Evolutionary conservation across 1,284 basidiomycete genomes (phyloP), one percentile per base, ranked within the genome.

Genomic region (Anthracocystis setariae): DNA sequence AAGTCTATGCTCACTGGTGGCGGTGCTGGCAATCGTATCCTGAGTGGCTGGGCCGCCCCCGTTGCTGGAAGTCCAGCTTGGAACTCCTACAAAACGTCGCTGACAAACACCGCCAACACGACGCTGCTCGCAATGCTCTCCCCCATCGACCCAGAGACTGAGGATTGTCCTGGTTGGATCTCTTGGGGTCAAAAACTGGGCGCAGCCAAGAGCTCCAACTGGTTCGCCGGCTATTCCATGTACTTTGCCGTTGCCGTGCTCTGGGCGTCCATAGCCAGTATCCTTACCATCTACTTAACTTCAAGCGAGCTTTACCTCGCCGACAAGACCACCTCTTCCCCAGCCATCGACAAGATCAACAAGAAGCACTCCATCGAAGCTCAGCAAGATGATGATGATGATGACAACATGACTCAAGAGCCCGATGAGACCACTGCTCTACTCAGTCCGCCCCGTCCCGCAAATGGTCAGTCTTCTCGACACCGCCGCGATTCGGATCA

Each of bases 271-370:
- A 74, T 77, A 29, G 77, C 77, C 42, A 90, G 88, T 24, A 81
- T 91, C 29, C 86, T 98, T 57, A 98, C 95, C 0, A 88, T 97
- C 75, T 86, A 91, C 72, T 86, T 98, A 21, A 94, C 94, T 2
- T 90, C 93, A 1, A 76, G 73, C 40, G 76, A 79, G 23, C 69
- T 79, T 32, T 78, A 74, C 38, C 53, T 68, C 24, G 59, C 64
- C 8, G 46, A 52, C 23, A 64, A 56, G 27, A 53, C 61, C 24
- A 21, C 46, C 2, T 4, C 51, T 33, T 53, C 48, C 2, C 46
- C 58, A 7, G 52, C 58, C 8, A 20, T 50, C 12, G n/a, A 46
- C 32, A 62, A 54, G 17, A 10, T 47, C 27, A 58, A 46, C n/a
- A 46, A 54, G 25, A 62, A 61, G 18, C 38, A 18, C n/a, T 12